Evolutionary conservation across 2,329 filamentous ascomycete species (phyloP).

Genomic region (Ophiostoma fasciatum): DNA sequence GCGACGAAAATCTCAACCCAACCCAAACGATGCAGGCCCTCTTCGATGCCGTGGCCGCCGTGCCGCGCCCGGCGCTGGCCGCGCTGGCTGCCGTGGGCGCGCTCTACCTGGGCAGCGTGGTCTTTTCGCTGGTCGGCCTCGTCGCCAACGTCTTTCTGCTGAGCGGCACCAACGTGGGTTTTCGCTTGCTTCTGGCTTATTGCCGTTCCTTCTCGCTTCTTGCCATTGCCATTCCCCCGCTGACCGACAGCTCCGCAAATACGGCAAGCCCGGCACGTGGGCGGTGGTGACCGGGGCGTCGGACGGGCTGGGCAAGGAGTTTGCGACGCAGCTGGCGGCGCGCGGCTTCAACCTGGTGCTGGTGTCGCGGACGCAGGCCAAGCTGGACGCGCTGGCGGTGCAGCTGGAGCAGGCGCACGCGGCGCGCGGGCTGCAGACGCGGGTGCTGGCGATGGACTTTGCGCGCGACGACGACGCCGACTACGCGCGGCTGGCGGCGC

Average conservation of each 20-base stretch:
- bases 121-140: slow-evolving; percentile 44
- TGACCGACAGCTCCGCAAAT: slow-evolving; percentile 68
- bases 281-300: slow-evolving; percentile 89
- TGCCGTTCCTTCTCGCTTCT: not conserved
- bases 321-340: slow-evolving; percentile 71
- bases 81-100: slow-evolving; percentile 39
- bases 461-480: slow-evolving; percentile 63
- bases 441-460: slow-evolving; percentile 85
- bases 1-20: no score
- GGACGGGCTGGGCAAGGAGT: slow-evolving; percentile 95
- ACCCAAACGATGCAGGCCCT: slow-evolving; percentile 19
- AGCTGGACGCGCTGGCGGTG: slow-evolving; percentile 61
- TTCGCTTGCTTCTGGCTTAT: no score
- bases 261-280: slow-evolving; percentile 86
- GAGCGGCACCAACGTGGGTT: slow-evolving; percentile 44
- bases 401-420: slow-evolving; percentile 61
- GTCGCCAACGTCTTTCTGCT: slow-evolving; percentile 56
- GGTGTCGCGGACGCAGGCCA: slow-evolving; percentile 87
- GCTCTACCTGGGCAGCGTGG: slow-evolving; percentile 39
- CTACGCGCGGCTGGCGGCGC: slow-evolving; percentile 56
- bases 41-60: slow-evolving; percentile 18
- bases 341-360: slow-evolving; percentile 93
- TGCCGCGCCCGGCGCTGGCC: slow-evolving; percentile 31
- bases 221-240: no score
- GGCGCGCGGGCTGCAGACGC: slow-evolving; percentile 48